Percentiles rank a stretch among this genome's conserved stretches.
These are phyloP conservation scores for Penicillium glabrum DNA, from an alignment of 2,329 filamentous ascomycete genomes.

Conservation along the genomic window DNA sequence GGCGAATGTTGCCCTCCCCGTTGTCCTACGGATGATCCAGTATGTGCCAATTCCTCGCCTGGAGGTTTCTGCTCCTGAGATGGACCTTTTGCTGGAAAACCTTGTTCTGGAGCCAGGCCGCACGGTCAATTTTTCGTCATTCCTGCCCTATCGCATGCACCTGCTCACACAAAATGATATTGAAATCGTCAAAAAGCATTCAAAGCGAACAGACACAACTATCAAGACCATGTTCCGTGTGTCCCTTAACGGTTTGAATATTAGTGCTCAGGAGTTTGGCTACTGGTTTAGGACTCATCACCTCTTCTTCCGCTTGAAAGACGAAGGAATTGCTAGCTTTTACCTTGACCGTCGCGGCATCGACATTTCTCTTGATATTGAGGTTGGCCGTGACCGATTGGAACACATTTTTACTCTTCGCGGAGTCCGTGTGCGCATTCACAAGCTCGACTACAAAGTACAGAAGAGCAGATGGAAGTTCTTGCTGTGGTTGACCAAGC, in stretches of 20 bases:
- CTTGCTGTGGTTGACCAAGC: conserved; percentile 80
- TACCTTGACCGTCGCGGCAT: conserved; percentile 82
- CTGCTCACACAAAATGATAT: conserved; percentile 83
- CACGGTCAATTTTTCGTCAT: conserved; percentile 82
- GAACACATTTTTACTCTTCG: conserved; percentile 80
- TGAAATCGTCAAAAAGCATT: conserved; percentile 77
- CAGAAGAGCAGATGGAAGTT: conserved; percentile 70
- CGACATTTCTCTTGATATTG: conserved; percentile 81
- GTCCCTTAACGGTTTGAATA: conserved; percentile 77
- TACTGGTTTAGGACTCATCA: conserved; percentile 84
- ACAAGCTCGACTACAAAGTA: conserved; percentile 80
- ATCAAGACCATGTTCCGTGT: conserved; percentile 73
- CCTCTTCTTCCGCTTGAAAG: conserved; percentile 70
- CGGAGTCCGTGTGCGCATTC: conserved; percentile 75
- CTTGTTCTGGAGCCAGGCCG: conserved; percentile 83
- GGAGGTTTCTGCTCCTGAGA: conserved; percentile 78
- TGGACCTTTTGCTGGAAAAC: conserved; percentile 87
- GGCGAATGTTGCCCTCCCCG: conserved; percentile 76
- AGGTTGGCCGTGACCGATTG: conserved; percentile 73
- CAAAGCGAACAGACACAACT: conserved; percentile 62
- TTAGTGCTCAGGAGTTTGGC: conserved; percentile 82
- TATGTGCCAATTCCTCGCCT: conserved; percentile 86
- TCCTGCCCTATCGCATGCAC: conserved; percentile 80
- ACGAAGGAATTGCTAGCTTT: conserved; percentile 84
- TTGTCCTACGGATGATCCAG: conserved; percentile 74